A percentile compares a stretch with the other conserved stretches of the same genome.
Evolutionary conservation across 805 yeast species (phyloP).

Genomic region (Wickerhamomyces tratensis): DNA sequence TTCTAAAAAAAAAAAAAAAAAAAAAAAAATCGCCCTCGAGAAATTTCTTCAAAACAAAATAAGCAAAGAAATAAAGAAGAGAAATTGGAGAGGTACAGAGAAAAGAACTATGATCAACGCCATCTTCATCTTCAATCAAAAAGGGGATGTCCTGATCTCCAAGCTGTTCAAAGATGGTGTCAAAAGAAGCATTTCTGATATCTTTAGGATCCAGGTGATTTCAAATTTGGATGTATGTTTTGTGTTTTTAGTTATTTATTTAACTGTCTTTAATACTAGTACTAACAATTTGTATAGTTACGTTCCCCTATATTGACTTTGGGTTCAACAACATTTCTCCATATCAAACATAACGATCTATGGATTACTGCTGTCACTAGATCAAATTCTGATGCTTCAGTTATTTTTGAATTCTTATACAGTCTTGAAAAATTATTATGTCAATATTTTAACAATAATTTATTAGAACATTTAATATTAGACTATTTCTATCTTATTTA

Average conservation of each 20-base stretch:
- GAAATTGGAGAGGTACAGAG: no score
- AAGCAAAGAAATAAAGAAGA: no score
- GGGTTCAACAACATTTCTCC: slow-evolving; percentile 88
- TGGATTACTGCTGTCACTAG: slow-evolving; percentile 89
- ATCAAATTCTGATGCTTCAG: slow-evolving; percentile 76
- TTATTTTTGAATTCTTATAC: slow-evolving; percentile 70
- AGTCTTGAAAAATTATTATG: slow-evolving; percentile 46
- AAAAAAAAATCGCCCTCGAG: no score
- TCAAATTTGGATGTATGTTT: slow-evolving; percentile 39
- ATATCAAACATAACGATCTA: slow-evolving; percentile 49
- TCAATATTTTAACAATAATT: slow-evolving; percentile 22
- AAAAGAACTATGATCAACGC: slow-evolving; percentile 63
- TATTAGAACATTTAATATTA: slow-evolving; percentile 39
- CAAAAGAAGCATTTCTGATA: slow-evolving; percentile 72
- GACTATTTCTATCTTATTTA: slow-evolving; percentile 62
- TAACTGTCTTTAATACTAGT: no score
- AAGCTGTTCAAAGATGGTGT: slow-evolving; percentile 67
- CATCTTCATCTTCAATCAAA: slow-evolving; percentile 62
- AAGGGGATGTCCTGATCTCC: slow-evolving; percentile 79
- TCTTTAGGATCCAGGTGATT: slow-evolving; percentile 88
- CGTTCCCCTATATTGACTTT: slow-evolving; percentile 71
- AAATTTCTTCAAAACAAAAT: no score
- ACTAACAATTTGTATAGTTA: slow-evolving; percentile 13
- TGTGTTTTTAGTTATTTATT: background rate
- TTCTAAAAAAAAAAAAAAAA: no score